These are phyloP conservation scores for Septoria linicola DNA, from an alignment of 2,329 filamentous ascomycete genomes.

Conservation along the genomic window DNA sequence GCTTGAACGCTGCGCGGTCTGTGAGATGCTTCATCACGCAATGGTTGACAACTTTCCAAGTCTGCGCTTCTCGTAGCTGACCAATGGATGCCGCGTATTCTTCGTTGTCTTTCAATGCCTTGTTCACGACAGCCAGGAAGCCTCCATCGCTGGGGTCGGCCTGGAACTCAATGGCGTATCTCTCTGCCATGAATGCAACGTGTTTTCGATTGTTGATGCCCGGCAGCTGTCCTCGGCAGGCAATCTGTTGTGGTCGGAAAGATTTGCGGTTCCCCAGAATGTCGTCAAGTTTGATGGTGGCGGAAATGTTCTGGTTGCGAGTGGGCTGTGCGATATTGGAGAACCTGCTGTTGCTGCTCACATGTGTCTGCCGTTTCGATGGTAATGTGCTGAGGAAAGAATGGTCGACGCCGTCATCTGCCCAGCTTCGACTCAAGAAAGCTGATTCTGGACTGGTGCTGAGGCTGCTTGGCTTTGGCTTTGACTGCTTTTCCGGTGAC, in stretches of 20 bases:
- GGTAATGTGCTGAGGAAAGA: constrained; percentile 49
- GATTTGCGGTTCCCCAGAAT: constrained; percentile 32
- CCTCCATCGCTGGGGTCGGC: constrained; percentile 12
- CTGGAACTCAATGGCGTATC: constrained; percentile 13
- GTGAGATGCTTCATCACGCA: constrained; percentile 52
- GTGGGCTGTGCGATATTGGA: constrained; percentile 16
- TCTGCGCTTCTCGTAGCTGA: constrained; percentile 55
- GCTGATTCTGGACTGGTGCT: constrained; percentile 39
- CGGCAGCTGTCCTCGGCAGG: constrained; percentile 29
- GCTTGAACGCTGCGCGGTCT: constrained; percentile 29
- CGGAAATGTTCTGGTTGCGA: constrained; percentile 18
- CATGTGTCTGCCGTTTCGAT: constrained; percentile 15
- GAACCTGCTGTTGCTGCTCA: constrained; percentile 21
- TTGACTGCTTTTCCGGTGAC: constrained; percentile 5
- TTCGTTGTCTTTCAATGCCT: constrained; percentile 22
- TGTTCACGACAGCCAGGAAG: constrained; percentile 21
- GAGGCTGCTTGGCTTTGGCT: constrained; percentile 17
- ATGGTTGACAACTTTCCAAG: constrained; percentile 58
- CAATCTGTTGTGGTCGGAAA: constrained; percentile 31
- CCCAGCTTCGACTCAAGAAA: constrained; percentile 44
- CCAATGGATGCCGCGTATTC: constrained; percentile 26
- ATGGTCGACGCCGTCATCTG: constrained; percentile 59
- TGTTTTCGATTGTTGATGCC: constrained; percentile 22
- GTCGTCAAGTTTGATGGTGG: constrained; percentile 37
- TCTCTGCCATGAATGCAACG: constrained; percentile 23